Base-by-base conservation (phyloP, 306 rosid genomes). In the Fragaria vesca region DNA sequence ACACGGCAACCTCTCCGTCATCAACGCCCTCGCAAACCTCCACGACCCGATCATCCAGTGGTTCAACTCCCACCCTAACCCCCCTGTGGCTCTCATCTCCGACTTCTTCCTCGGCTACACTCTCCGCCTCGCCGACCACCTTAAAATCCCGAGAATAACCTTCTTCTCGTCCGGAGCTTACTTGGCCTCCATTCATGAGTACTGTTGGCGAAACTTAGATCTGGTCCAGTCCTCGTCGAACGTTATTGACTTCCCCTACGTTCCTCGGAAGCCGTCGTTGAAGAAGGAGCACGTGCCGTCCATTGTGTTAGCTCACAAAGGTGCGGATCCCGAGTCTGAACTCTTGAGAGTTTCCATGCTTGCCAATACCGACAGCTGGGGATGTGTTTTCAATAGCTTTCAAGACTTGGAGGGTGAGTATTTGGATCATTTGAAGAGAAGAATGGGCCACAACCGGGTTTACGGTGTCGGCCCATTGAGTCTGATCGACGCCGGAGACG, bases 71-170 rank as follows among this genome's bases (percentile, higher is more conserved):
- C 90, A 89, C 57, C 82, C 82, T 26, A 79, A 84, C 58, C 93
- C 90, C 2, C 93, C 89, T 3, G 76, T 69, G 0, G 93, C 93
- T 57, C 45, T 89, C 50, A 18, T 89, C 48, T 87, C 93, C 9
- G 93, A 89, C 65, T 85, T 83, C 88, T 87, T 89, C 68, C 87
- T 89, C 11, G 90, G 88, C 38, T 81, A 86, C 85, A 85, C 90
- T 5, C 83, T 81, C 6, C 46, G 12, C 6, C 72, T 89, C 4
- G 74, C 89, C 46, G 75, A 43, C 48, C 80, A 65, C 16, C 79
- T 89, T 16, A 62, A n/a, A 15, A 79, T 86, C 9, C 87, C 90
- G 1, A 77, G 87, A 10, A 57, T 89, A 40, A 67, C 40, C 3
- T 89, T 85, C 58, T 73, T 57, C 85, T 70, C 87, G 8, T 0